Conservation (phyloP, 78 protist genomes). For the Cavenderia fasciculata region DNA sequence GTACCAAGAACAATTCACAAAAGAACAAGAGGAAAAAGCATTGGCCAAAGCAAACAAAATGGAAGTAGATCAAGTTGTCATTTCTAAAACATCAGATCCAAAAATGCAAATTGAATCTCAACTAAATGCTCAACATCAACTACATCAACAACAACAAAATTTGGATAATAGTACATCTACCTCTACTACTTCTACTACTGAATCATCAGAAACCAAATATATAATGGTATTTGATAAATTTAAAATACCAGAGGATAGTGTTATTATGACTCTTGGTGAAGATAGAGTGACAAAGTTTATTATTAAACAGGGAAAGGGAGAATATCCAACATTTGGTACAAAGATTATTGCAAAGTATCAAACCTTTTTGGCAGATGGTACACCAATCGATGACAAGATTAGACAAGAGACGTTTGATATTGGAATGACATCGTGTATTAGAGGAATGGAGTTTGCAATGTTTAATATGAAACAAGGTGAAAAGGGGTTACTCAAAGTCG, state of each 20-base stretch:
- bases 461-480: not conserved
- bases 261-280: not conserved
- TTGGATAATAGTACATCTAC: not conserved
- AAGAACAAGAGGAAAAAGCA: not conserved
- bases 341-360: not conserved
- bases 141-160: not conserved
- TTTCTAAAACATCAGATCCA: too few relatives aligned
- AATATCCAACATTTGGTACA: not conserved
- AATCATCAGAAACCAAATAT: not conserved
- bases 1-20: not conserved
- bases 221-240: not conserved
- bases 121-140: not conserved
- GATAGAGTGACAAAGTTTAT: not conserved
- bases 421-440: not conserved
- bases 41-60: too few relatives aligned
- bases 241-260: not conserved
- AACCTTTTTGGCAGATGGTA: not conserved
- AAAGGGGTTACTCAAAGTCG: not conserved
- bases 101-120: too few relatives aligned
- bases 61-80: too few relatives aligned
- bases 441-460: not conserved
- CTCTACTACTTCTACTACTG: too few relatives aligned
- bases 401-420: not conserved
- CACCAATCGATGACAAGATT: not conserved
- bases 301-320: not conserved